phyloP scores from a whole-genome alignment of 345 rosid species.

The Lepidium didymum region DNA sequence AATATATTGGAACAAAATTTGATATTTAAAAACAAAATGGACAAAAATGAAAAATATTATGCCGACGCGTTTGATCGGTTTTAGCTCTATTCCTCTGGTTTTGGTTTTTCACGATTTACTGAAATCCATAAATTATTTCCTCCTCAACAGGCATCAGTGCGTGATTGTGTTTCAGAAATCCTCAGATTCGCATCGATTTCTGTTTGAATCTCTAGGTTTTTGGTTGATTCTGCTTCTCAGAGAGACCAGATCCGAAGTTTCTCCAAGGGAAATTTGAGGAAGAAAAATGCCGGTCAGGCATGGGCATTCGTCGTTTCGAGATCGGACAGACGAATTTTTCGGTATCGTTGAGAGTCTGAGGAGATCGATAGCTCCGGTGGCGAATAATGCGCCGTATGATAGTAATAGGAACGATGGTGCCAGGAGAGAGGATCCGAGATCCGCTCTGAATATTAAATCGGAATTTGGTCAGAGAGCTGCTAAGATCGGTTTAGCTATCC shows the following conservation, averaged over 20 bases:
- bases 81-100: constrained; percentile 9
- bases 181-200: background rate
- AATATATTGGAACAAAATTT: background rate
- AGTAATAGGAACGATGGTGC: constrained; percentile 7
- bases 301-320: constrained; percentile 56
- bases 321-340: constrained; percentile 62
- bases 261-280: background rate
- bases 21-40: background rate
- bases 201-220: background rate
- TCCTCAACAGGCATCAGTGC: background rate
- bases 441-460: constrained; percentile 45
- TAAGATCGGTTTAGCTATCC: constrained; percentile 51
- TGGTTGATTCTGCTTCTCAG: background rate
- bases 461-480: constrained; percentile 63
- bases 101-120: background rate
- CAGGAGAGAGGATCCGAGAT: constrained; percentile 42
- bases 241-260: constrained; percentile 23
- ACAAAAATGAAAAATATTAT: constrained; percentile 6
- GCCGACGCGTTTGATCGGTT: constrained; percentile 22
- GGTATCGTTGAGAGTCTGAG: constrained; percentile 46
- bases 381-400: constrained; percentile 28
- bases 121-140: background rate
- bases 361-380: constrained; percentile 36
- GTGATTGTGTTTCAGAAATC: background rate
- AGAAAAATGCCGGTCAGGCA: constrained; percentile 32